Conservation (phyloP, 2,329 filamentous ascomycete species). For the Rhynchosporium graminicola region DNA sequence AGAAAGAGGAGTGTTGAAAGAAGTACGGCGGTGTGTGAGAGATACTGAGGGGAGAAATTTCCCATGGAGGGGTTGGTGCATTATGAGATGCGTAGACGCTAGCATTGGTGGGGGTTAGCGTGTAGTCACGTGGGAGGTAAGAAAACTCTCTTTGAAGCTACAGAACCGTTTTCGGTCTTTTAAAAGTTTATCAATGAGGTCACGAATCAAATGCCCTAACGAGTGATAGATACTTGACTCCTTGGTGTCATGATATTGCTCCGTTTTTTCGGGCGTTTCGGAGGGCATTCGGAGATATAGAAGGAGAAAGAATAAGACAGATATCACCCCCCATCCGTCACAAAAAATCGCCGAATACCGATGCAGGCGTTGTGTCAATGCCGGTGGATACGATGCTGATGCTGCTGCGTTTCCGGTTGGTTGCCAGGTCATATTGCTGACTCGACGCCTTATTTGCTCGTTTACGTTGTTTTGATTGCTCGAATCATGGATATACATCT, state of each 20-base stretch:
- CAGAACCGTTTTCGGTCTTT: no score
- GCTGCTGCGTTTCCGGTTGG: neutral
- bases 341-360: neutral
- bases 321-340: neutral
- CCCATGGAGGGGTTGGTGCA: constrained; percentile 20
- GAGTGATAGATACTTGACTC: no score
- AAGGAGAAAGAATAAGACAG: neutral
- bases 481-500: no score
- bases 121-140: constrained; percentile 2
- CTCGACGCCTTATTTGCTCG: neutral
- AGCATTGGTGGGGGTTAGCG: constrained; percentile 12
- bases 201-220: no score
- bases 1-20: constrained; percentile 22
- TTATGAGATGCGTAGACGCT: constrained; percentile 16
- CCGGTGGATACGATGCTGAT: neutral
- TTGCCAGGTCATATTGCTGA: neutral
- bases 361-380: neutral
- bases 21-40: constrained; percentile 22
- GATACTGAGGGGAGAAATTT: constrained; percentile 11
- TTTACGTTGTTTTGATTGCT: no score
- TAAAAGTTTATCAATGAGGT: no score
- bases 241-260: no score
- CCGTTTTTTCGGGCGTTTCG: no score
- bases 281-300: neutral
- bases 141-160: constrained; percentile 4